Base-by-base conservation (phyloP, 2,329 filamentous ascomycete genomes). In the Aspergillus amoenus region DNA sequence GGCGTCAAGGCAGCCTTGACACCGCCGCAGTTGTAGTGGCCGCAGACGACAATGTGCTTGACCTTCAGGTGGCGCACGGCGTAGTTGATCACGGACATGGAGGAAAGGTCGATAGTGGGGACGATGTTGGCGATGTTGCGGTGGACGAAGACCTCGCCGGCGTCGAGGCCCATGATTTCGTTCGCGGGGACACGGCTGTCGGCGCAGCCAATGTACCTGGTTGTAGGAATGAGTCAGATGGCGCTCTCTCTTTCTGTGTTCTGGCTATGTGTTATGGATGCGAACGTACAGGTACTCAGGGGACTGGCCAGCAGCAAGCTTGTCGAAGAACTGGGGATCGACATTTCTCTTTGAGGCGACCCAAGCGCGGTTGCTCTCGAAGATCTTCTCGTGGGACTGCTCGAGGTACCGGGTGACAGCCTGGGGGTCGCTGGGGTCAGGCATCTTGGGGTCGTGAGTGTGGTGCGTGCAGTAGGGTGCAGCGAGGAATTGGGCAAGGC, bases 1-100 rank as follows among this genome's bases (percentile, higher is more conserved):
- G 87, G 83, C 0, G 86, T 88, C 70, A 71, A 43, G 5, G 86
- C 82, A 0, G 85, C 87, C 13, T 79, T 80, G 46, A 87, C 85
- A n/a, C 87, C 87, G 37, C 87, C 87, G 71, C 88, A 90, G 55
- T 76, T 76, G 48, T 86, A 84, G 78, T 90, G 88, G 1, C 87
- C 87, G 74, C 86, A 89, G 11, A 90, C 81, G 55, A 90, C 81
- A 52, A 90, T 82, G 73, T 90, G 86, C 72, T 87, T 82, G 65
- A 90, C 87, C 64, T 80, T 54, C 15, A 71, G 55, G 55, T 71
- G 67, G 8, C 66, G 54, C 21, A 71, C 69, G 1, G 68, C 69
- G 54, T 71, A 71, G 39, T 71, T 68, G 41, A 71, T 68, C 12
- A 71, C 69, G 11, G 68, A 68, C 62, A 69, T 69, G 22, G 66